These are phyloP conservation scores for Carnegiea gigantea DNA, from an alignment of 179 eudicot species.

Conservation along the genomic window DNA sequence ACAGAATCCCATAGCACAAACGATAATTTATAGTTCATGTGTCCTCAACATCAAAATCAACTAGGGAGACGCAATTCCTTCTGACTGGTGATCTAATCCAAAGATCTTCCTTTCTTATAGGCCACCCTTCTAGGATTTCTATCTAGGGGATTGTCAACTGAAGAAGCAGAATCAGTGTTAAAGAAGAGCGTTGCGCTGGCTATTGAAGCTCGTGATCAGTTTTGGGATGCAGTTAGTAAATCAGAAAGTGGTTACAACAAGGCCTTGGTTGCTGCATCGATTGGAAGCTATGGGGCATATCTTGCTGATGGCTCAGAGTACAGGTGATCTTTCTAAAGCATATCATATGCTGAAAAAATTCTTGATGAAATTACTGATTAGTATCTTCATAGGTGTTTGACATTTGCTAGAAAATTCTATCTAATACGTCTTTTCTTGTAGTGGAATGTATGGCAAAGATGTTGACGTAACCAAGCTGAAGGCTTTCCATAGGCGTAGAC, in stretches of 20 bases:
- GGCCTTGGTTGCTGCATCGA: conserved; percentile 86
- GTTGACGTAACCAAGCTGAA: conserved; percentile 63
- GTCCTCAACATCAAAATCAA: neutral
- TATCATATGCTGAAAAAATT: neutral
- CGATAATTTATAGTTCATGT: no score
- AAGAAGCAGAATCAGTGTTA: conserved; percentile 66
- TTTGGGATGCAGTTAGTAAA: conserved; percentile 52
- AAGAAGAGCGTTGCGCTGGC: conserved; percentile 69
- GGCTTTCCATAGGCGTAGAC: conserved; percentile 76
- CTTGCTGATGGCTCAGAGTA: conserved; percentile 96
- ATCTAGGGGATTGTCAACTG: conserved; percentile 68
- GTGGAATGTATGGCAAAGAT: conserved; percentile 63
- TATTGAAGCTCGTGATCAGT: conserved; percentile 67
- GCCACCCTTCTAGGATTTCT: conserved; percentile 82
- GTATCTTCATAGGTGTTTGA: neutral
- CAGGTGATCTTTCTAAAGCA: conserved; percentile 41
- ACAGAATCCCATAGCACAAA: no score
- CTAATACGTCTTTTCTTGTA: conserved; percentile 15
- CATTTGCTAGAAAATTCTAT: neutral
- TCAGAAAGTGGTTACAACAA: conserved; percentile 45
- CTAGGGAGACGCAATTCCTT: neutral
- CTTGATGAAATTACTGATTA: neutral
- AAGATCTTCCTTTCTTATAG: conserved; percentile 30
- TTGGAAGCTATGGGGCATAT: conserved; percentile 95
- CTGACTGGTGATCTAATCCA: neutral